Conservation (phyloP, 768 basidiomycete genomes). For the Hygrophorus pudorinus region DNA sequence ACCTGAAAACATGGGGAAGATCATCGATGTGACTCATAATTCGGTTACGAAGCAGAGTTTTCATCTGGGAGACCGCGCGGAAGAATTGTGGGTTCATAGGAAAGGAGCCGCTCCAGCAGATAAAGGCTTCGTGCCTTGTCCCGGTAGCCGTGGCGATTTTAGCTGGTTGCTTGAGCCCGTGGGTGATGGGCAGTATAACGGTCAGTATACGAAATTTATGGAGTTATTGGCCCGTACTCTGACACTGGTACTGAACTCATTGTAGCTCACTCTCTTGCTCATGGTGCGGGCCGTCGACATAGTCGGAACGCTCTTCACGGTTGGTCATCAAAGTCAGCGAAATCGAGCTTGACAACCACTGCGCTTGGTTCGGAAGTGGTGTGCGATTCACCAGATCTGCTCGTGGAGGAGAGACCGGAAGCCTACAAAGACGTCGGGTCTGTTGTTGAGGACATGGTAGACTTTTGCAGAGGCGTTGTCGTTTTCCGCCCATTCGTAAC, state of each 20-base stretch:
- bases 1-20: slow-evolving; percentile 14
- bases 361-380: slow-evolving; percentile 26
- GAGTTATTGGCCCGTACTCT: neutral
- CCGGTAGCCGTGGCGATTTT: slow-evolving; percentile 29
- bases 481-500: slow-evolving; percentile 26
- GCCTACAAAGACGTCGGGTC: slow-evolving; percentile 27
- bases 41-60: slow-evolving; percentile 20
- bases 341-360: slow-evolving; percentile 21
- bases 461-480: slow-evolving; percentile 20
- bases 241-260: neutral
- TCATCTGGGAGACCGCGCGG: slow-evolving; percentile 10
- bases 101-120: slow-evolving; percentile 30
- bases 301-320: slow-evolving; percentile 23
- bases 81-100: slow-evolving; percentile 26
- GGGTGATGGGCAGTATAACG: slow-evolving; percentile 25
- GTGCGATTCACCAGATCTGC: slow-evolving; percentile 24
- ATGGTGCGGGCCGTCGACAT: slow-evolving; percentile 27
- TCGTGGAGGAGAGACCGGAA: slow-evolving; percentile 29
- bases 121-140: slow-evolving; percentile 24
- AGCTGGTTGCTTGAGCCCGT: slow-evolving; percentile 24
- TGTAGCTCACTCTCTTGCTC: slow-evolving; percentile 26
- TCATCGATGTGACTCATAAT: slow-evolving; percentile 29
- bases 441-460: slow-evolving; percentile 27
- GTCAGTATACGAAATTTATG: slow-evolving; percentile 9
- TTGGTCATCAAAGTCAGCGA: slow-evolving; percentile 17